phyloP scores from a whole-genome alignment of 2,329 filamentous ascomycete species.

The Fusarium oligoseptatum region DNA sequence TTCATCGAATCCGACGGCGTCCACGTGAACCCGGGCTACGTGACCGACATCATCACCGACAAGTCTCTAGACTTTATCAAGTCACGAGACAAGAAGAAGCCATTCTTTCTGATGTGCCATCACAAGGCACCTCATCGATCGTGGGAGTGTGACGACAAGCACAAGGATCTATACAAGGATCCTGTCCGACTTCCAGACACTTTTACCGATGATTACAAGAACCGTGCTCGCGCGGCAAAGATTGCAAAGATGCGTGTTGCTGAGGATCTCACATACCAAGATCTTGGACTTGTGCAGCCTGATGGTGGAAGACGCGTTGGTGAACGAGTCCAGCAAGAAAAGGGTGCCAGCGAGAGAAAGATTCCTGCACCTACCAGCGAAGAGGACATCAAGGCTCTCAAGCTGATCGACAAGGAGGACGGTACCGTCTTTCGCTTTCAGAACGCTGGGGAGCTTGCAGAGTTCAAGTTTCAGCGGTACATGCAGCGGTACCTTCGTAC shows the following conservation, averaged over 20 bases:
- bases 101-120: conserved; percentile 69
- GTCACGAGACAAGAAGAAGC: conserved; percentile 51
- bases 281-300: conserved; percentile 64
- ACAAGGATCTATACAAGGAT: conserved; percentile 62
- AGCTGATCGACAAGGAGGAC: conserved; percentile 60
- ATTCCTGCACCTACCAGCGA: conserved; percentile 36
- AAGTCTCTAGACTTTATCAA: conserved; percentile 60
- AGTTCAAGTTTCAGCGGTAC: conserved; percentile 70
- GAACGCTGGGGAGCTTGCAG: conserved; percentile 56
- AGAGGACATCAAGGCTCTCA: conserved; percentile 31
- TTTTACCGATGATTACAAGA: conserved; percentile 67
- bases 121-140: conserved; percentile 67
- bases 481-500: conserved; percentile 68
- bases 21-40: conserved; percentile 57
- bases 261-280: conserved; percentile 64
- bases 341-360: conserved; percentile 44
- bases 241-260: conserved; percentile 65
- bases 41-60: conserved; percentile 66
- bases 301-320: conserved; percentile 60
- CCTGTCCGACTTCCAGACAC: conserved; percentile 64
- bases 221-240: conserved; percentile 62
- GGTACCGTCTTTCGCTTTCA: conserved; percentile 62
- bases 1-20: conserved; percentile 59
- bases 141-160: conserved; percentile 64
- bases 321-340: conserved; percentile 48